phyloP scores from a whole-genome alignment of 2,329 filamentous ascomycete genomes.

The Fusarium kyushuense region DNA sequence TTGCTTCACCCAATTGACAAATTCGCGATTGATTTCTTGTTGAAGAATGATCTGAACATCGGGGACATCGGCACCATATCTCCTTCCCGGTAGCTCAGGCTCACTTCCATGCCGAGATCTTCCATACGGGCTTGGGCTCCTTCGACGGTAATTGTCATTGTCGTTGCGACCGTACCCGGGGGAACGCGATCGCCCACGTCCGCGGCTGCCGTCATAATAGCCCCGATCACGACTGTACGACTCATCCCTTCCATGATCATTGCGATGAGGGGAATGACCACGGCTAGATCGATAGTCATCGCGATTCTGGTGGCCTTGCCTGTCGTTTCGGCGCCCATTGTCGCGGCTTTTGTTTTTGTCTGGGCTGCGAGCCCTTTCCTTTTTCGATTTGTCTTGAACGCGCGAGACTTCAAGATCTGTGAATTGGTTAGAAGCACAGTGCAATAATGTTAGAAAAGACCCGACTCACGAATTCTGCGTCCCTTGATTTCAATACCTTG shows the following conservation, averaged over 20 bases:
- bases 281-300: slow-evolving; percentile 75
- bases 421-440: slow-evolving; percentile 12
- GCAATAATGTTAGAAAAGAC: not conserved
- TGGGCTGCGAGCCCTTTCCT: slow-evolving; percentile 70
- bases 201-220: slow-evolving; percentile 55
- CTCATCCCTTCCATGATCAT: slow-evolving; percentile 71
- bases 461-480: slow-evolving; percentile 87
- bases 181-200: slow-evolving; percentile 76
- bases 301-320: slow-evolving; percentile 63
- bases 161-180: slow-evolving; percentile 63
- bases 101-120: slow-evolving; percentile 64
- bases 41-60: slow-evolving; percentile 90
- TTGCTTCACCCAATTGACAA: slow-evolving; percentile 84
- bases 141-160: slow-evolving; percentile 69
- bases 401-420: slow-evolving; percentile 91
- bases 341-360: slow-evolving; percentile 67
- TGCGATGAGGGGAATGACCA: slow-evolving; percentile 68
- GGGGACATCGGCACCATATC: slow-evolving; percentile 80
- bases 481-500: slow-evolving; percentile 86
- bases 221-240: slow-evolving; percentile 64
- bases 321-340: slow-evolving; percentile 57
- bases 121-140: slow-evolving; percentile 75
- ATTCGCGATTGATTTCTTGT: slow-evolving; percentile 81
- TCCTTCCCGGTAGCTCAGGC: slow-evolving; percentile 75
- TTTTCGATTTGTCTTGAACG: slow-evolving; percentile 79